phyloP scores from a whole-genome alignment of 2,329 filamentous ascomycete species.

The Fusarium sp. region DNA sequence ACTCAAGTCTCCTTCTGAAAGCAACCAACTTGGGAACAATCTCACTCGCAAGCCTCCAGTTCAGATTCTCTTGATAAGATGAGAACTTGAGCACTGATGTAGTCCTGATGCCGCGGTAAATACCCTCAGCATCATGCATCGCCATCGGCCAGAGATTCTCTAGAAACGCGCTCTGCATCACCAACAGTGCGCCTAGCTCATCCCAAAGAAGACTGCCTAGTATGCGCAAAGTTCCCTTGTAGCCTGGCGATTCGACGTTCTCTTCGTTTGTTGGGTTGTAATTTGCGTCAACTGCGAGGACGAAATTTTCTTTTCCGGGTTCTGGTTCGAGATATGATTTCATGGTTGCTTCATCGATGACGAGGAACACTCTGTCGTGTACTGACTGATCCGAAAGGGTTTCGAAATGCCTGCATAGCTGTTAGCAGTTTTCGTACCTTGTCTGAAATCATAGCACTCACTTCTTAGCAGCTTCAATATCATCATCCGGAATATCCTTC shows the following conservation, averaged over 20 bases:
- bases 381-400: not conserved
- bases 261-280: not conserved
- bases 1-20: accelerated
- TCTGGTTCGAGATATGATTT: constrained; percentile 38
- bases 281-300: constrained; percentile 29
- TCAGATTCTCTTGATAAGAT: not conserved
- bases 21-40: constrained; percentile 2
- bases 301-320: constrained; percentile 8
- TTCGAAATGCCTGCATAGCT: constrained; percentile 2
- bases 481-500: constrained; percentile 19
- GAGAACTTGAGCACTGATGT: constrained; percentile 12
- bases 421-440: no score
- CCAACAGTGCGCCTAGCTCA: constrained; percentile 45
- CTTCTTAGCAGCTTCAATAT: constrained; percentile 38
- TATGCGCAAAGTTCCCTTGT: constrained; percentile 34
- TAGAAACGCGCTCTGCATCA: constrained; percentile 37
- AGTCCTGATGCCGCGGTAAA: constrained; percentile 30
- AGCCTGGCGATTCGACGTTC: constrained; percentile 24
- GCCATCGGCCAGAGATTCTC: constrained; percentile 39
- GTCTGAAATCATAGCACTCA: no score
- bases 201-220: constrained; percentile 42
- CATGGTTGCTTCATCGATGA: constrained; percentile 39
- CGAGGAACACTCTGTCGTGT: constrained; percentile 20
- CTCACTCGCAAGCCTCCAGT: constrained; percentile 11
- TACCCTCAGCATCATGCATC: constrained; percentile 23